Percentiles rank a stretch among this genome's conserved stretches.
phyloP scores from a whole-genome alignment of 108 stramenopile genomes.

The Tribonema minus region DNA sequence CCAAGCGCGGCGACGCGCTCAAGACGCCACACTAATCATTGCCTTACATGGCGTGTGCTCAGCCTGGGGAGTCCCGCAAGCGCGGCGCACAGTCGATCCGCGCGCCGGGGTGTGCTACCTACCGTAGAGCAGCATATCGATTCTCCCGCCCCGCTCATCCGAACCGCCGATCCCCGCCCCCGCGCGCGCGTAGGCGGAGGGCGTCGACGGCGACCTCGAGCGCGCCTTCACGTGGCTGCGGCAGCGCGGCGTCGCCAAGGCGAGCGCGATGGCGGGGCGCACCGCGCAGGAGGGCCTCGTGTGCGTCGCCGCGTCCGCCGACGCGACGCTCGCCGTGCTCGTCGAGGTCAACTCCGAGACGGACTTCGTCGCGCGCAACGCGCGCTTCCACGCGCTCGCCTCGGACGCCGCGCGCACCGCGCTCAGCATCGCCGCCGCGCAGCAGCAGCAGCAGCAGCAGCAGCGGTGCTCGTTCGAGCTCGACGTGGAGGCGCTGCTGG shows the following conservation, averaged over 20 bases:
- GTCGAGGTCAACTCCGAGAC: constrained; percentile 60
- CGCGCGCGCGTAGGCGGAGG: constrained; percentile 43
- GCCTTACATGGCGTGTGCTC: too few relatives aligned
- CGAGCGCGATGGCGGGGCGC: constrained; percentile 38
- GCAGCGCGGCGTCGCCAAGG: constrained; percentile 52
- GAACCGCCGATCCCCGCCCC: too few relatives aligned
- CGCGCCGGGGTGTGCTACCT: too few relatives aligned
- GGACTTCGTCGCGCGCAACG: constrained; percentile 62
- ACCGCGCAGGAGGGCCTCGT: constrained; percentile 44
- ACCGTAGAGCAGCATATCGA: too few relatives aligned
- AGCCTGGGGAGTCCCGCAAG: too few relatives aligned
- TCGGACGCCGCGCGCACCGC: constrained; percentile 31
- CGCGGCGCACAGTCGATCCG: too few relatives aligned
- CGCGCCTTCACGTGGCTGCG: constrained; percentile 61
- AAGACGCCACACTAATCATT: too few relatives aligned
- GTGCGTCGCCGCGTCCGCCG: constrained; percentile 12
- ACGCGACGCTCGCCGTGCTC: constrained; percentile 21
- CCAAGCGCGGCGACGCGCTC: too few relatives aligned
- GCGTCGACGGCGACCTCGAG: constrained; percentile 54
- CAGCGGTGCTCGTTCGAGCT: constrained; percentile 6
- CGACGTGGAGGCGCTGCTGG: constrained; percentile 31
- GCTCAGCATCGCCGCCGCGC: constrained; percentile 11
- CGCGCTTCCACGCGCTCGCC: constrained; percentile 56
- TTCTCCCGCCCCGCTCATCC: too few relatives aligned
- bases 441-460: background rate